A percentile compares a stretch with the other conserved stretches of the same genome.
phyloP scores from a whole-genome alignment of 2,329 filamentous ascomycete genomes.

The Escovopsis weberi region DNA sequence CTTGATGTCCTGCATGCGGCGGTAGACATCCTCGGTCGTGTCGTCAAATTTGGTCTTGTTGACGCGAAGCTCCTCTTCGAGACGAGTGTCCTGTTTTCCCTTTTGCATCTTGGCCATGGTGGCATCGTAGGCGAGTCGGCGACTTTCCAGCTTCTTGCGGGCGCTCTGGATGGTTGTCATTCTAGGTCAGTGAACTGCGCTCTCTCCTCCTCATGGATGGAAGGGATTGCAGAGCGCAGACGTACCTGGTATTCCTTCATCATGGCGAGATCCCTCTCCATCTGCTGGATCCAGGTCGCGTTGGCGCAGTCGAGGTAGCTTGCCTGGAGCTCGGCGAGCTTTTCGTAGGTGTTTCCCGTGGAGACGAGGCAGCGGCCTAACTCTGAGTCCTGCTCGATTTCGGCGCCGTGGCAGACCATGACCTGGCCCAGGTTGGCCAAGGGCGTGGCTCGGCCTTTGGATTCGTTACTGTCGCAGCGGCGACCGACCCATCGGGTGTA shows the following conservation, averaged over 20 bases:
- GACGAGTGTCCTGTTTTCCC: constrained; percentile 77
- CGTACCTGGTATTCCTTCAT: constrained; percentile 95
- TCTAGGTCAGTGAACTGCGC: too few species aligned
- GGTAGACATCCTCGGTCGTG: constrained; percentile 76
- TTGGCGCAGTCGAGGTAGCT: constrained; percentile 65
- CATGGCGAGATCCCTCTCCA: constrained; percentile 78
- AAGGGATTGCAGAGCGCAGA: constrained; percentile 1
- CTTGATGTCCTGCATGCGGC: constrained; percentile 93
- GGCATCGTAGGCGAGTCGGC: constrained; percentile 81
- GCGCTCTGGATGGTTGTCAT: constrained; percentile 33
- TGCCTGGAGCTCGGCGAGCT: constrained; percentile 74
- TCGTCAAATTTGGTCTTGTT: constrained; percentile 97
- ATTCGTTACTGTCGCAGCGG: constrained; percentile 62
- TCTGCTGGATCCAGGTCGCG: constrained; percentile 75
- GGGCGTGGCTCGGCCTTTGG: constrained; percentile 76
- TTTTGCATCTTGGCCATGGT: constrained; percentile 85
- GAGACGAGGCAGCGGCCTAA: constrained; percentile 75
- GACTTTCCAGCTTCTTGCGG: constrained; percentile 86
- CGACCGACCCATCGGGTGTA: constrained; percentile 84
- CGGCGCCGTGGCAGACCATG: constrained; percentile 82
- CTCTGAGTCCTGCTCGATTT: constrained; percentile 81
- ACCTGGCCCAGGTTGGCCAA: constrained; percentile 66
- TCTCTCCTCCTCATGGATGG: too few species aligned
- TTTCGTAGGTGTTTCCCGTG: constrained; percentile 75
- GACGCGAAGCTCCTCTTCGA: constrained; percentile 81